A percentile compares a stretch with the other conserved stretches of the same genome.
phyloP scores from a whole-genome alignment of 257 asterid species.

The Lycium ferocissimum region DNA sequence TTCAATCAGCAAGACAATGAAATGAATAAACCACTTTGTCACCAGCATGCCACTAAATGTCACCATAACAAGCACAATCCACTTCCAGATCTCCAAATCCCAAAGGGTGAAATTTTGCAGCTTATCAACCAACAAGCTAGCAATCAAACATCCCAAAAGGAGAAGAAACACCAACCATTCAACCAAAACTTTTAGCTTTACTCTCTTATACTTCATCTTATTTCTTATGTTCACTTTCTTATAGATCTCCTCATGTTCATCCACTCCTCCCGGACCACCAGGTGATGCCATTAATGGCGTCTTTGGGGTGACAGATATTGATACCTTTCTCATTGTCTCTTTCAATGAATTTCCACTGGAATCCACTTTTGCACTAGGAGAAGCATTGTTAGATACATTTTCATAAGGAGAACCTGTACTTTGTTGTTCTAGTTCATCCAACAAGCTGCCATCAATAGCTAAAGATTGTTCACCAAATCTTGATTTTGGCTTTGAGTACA shows the following conservation, averaged over 20 bases:
- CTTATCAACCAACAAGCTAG: conserved; percentile 58
- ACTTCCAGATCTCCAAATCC: conserved; percentile 67
- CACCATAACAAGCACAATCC: conserved; percentile 73
- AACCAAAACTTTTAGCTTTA: conserved; percentile 57
- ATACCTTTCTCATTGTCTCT: conserved; percentile 45
- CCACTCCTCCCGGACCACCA: conserved; percentile 47
- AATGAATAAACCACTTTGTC: conserved; percentile 58
- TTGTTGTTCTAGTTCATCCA: conserved; percentile 44
- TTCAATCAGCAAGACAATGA: conserved; percentile 71
- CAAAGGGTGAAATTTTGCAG: conserved; percentile 44
- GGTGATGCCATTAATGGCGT: conserved; percentile 61
- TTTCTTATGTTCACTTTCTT: conserved; percentile 73
- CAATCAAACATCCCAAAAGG: conserved; percentile 57
- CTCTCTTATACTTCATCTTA: conserved; percentile 61
- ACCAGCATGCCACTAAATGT: conserved; percentile 74
- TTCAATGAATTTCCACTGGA: conserved; percentile 28
- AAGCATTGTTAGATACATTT: conserved; percentile 45
- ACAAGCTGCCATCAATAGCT: conserved; percentile 42
- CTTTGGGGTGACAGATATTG: conserved; percentile 53
- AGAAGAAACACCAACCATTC: conserved; percentile 69
- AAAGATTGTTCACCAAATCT: conserved; percentile 79
- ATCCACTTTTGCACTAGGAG: conserved; percentile 50
- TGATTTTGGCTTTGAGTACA: conserved; percentile 75
- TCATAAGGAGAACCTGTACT: conserved; percentile 15
- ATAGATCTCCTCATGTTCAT: conserved; percentile 74